Evolutionary conservation across 106 monocot species (phyloP).

Genomic region (Platanthera zijinensis): DNA sequence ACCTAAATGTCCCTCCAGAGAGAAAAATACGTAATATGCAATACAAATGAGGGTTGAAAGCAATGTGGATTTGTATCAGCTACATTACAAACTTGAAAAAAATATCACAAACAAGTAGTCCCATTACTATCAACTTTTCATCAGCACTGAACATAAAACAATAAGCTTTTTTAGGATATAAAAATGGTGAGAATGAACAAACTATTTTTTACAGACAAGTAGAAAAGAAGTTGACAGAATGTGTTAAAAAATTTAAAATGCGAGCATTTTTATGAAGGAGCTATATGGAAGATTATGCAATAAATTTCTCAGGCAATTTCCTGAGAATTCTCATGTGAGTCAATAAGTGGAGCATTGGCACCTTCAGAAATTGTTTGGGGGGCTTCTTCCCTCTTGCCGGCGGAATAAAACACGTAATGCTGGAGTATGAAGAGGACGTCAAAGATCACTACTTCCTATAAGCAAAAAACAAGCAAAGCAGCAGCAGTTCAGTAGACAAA

Average conservation of each 20-base stretch:
- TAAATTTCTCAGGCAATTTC: slow-evolving; percentile 3
- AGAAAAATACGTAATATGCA: too few relatives aligned
- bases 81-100: too few relatives aligned
- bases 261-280: neutral
- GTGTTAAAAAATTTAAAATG: neutral
- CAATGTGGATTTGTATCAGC: too few relatives aligned
- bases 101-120: too few relatives aligned
- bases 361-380: slow-evolving; percentile 9
- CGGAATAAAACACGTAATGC: slow-evolving; percentile 81
- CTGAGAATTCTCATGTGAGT: neutral
- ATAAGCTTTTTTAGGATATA: too few relatives aligned
- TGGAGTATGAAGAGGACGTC: slow-evolving; percentile 83
- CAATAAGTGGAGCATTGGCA: neutral
- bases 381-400: slow-evolving; percentile 14
- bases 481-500: neutral
- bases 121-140: too few relatives aligned
- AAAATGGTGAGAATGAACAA: too few relatives aligned
- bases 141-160: too few relatives aligned
- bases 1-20: too few relatives aligned
- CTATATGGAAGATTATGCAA: neutral
- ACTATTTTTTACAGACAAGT: too few relatives aligned
- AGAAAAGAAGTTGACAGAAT: too few relatives aligned
- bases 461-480: neutral
- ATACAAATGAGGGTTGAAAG: too few relatives aligned
- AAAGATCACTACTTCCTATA: slow-evolving; percentile 82